Evolutionary conservation across 352 stramenopile species (phyloP).

Genomic region (Pythium aristosporum): DNA sequence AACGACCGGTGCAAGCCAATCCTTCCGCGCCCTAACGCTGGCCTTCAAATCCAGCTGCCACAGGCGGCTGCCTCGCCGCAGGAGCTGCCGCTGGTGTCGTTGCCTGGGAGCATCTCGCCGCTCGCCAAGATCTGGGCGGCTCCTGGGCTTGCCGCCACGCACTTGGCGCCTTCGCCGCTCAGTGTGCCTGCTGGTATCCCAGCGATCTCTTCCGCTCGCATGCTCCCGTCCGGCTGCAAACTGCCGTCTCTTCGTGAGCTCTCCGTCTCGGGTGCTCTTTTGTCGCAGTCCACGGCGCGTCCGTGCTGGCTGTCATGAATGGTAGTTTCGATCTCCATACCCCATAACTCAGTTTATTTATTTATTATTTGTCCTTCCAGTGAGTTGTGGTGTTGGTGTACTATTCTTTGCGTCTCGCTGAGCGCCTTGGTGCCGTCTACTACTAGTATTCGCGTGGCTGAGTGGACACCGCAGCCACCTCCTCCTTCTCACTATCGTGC

Average conservation of each 20-base stretch:
- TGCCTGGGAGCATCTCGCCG: slow-evolving; percentile 26
- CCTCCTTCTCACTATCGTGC: no score
- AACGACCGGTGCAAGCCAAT: slow-evolving; percentile 71
- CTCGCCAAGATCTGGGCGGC: slow-evolving; percentile 27
- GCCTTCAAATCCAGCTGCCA: slow-evolving; percentile 6
- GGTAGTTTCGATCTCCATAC: slow-evolving; percentile 1
- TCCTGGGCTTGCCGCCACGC: slow-evolving; percentile 13
- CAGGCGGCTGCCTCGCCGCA: slow-evolving; percentile 7
- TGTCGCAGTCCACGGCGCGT: slow-evolving; percentile 24
- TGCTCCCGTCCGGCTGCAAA: slow-evolving; percentile 30
- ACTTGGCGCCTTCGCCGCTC: slow-evolving; percentile 16
- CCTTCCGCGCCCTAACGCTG: slow-evolving; percentile 41
- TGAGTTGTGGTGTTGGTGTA: no score
- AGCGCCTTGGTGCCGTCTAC: no score
- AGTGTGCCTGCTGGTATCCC: slow-evolving; percentile 15
- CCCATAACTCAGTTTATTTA: slow-evolving; percentile 12
- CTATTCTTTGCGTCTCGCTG: no score
- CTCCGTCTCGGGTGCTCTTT: slow-evolving; percentile 23
- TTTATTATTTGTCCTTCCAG: slow-evolving; percentile 17
- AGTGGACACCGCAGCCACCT: no score
- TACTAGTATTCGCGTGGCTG: no score
- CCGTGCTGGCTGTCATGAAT: slow-evolving; percentile 30
- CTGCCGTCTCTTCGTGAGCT: slow-evolving; percentile 33
- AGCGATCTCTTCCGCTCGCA: slow-evolving; percentile 27
- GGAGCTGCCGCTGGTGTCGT: slow-evolving; percentile 7